Conservation (phyloP, 371 early-diverging fungal species). For the Parasitella parasitica region DNA sequence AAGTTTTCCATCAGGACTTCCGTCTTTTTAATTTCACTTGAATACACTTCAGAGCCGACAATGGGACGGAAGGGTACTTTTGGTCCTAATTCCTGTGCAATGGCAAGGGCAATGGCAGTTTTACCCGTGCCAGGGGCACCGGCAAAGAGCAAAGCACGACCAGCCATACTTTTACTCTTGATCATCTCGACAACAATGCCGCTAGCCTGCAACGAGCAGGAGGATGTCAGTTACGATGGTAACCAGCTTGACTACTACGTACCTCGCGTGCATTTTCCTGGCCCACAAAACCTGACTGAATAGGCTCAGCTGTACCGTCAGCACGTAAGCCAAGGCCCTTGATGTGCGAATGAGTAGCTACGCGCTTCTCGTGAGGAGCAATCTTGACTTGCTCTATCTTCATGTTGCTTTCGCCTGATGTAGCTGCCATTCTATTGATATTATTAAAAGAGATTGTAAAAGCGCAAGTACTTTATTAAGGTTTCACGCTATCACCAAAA, state of each 20-base stretch:
- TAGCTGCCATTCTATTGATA: conserved; percentile 7
- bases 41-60: conserved; percentile 98
- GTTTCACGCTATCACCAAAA: conserved; percentile 7
- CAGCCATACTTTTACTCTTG: conserved; percentile 95
- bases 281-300: conserved; percentile 93
- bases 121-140: conserved; percentile 98
- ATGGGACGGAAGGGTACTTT: conserved; percentile 99
- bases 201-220: conserved; percentile 66
- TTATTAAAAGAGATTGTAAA: background rate
- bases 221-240: background rate
- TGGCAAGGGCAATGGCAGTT: conserved; percentile 90
- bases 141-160: conserved; percentile 93
- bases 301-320: conserved; percentile 88
- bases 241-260: conserved; percentile 10
- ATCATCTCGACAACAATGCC: conserved; percentile 95
- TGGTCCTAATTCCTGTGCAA: conserved; percentile 94
- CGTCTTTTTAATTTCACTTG: conserved; percentile 97
- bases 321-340: conserved; percentile 81
- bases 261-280: conserved; percentile 96
- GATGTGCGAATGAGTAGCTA: conserved; percentile 97
- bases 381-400: conserved; percentile 82
- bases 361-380: conserved; percentile 85
- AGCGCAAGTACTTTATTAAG: background rate
- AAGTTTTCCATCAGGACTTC: conserved; percentile 99
- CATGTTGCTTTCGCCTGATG: conserved; percentile 49